A percentile compares a stretch with the other conserved stretches of the same genome.
These are phyloP conservation scores for Plantago lanceolata DNA, from an alignment of 305 asterid genomes.

Conservation along the genomic window DNA sequence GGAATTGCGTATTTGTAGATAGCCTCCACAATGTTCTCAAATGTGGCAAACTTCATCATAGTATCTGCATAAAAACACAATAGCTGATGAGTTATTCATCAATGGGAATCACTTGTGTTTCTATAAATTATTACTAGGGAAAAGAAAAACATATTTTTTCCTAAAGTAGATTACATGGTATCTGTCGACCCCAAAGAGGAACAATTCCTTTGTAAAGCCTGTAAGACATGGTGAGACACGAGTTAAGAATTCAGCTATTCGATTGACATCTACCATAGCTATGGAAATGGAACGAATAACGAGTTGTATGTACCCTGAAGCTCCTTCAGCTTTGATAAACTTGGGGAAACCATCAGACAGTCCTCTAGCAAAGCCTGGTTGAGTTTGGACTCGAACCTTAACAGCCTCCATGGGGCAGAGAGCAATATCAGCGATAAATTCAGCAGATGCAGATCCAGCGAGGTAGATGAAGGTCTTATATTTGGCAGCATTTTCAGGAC, in stretches of 20 bases:
- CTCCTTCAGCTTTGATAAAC: slow-evolving; percentile 60
- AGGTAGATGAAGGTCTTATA: slow-evolving; percentile 75
- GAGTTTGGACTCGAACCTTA: slow-evolving; percentile 85
- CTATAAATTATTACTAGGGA: background rate
- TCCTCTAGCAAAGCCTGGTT: slow-evolving; percentile 78
- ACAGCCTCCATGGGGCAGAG: slow-evolving; percentile 88
- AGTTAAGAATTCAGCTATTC: background rate
- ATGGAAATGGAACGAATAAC: background rate
- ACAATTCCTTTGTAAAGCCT: slow-evolving; percentile 83
- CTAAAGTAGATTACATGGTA: slow-evolving; percentile 66
- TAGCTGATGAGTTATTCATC: slow-evolving; percentile 2
- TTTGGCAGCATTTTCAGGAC: slow-evolving; percentile 66
- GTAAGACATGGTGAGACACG: slow-evolving; percentile 17
- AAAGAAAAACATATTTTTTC: no score
- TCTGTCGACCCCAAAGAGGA: slow-evolving; percentile 96
- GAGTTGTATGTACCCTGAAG: slow-evolving; percentile 39
- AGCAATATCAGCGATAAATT: slow-evolving; percentile 63
- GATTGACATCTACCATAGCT: background rate
- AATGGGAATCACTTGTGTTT: background rate
- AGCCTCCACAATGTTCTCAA: slow-evolving; percentile 69
- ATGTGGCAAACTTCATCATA: slow-evolving; percentile 92
- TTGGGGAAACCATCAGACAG: slow-evolving; percentile 84
- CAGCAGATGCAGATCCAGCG: slow-evolving; percentile 89
- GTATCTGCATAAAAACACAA: slow-evolving; percentile 48
- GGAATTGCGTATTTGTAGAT: slow-evolving; percentile 69